Conservation (phyloP, 768 basidiomycete genomes). For the Termitomyces sp. region DNA sequence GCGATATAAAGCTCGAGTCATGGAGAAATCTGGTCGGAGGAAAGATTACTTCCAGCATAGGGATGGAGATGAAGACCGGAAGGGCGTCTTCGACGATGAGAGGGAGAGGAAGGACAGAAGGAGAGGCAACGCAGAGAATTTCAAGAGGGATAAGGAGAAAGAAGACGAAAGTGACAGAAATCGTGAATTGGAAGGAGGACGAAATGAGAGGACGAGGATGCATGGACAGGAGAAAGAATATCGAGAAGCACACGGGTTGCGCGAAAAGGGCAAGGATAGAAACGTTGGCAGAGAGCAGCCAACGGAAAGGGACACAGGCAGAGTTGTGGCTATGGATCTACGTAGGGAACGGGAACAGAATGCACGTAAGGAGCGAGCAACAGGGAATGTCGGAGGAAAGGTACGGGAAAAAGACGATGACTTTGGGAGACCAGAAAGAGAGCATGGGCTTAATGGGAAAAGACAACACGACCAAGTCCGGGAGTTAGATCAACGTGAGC, state of each 20-base stretch:
- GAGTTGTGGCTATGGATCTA: conserved; percentile 2
- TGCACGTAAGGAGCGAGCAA: conserved; percentile 11
- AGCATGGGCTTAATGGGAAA: background rate
- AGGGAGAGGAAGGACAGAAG: background rate
- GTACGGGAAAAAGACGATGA: conserved; percentile 15
- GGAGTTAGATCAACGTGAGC: conserved; percentile 5
- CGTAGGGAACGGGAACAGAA: conserved; percentile 7
- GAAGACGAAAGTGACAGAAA: conserved; percentile 7
- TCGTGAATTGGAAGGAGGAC: conserved; percentile 8
- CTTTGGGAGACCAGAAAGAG: background rate
- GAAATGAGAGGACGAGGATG: conserved; percentile 10
- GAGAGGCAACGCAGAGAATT: background rate
- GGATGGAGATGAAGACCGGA: conserved; percentile 11
- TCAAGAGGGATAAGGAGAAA: conserved; percentile 9
- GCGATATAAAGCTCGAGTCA: conserved; percentile 8
- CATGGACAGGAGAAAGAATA: conserved; percentile 5
- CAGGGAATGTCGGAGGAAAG: conserved; percentile 13
- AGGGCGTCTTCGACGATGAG: background rate
- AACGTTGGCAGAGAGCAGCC: background rate
- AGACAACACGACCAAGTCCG: conserved; percentile 3
- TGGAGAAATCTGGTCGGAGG: conserved; percentile 1
- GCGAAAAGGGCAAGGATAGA: conserved; percentile 7
- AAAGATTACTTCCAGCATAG: conserved; percentile 15
- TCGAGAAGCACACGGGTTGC: background rate
- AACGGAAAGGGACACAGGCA: conserved; percentile 7